Base-by-base conservation (phyloP, 345 rosid species). In the Citrus medica region DNA sequence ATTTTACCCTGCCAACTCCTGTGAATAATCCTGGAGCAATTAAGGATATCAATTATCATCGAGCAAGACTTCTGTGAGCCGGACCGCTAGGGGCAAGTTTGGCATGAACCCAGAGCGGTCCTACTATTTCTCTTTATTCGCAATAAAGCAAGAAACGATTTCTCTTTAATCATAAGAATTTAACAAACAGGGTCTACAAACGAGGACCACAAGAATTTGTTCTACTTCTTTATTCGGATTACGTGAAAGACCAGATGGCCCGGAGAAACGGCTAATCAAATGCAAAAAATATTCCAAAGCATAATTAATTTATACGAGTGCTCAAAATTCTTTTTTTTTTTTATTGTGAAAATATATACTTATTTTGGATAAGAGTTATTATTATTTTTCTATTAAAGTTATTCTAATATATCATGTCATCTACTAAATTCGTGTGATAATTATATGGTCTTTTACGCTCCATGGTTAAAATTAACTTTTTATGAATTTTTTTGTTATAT, bases 181-280 rank as follows among this genome's bases (percentile, higher is more conserved):
- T 37, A 48, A 72, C 77, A 38, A 67, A 77, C 58, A 53, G 9
- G 17, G 17, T n/a, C 63, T 67, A 27, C 9, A 7, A 30, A 53
- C 33, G 35, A 33, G 73, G 79, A n/a, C 73, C 55, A 66, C 65
- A 4, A 27, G 1, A 37, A 38, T 17, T 61, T 9, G 12, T 32
- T 1, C 4, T 19, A 7, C 4, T 61, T 77, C 19, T 66, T n/a
- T 14, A 58, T 51, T 61, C 12, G 55, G 67, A 27, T 69, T 46
- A 5, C 38, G 75, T 81, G 62, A 58, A 28, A 62, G 27, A 74
- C 67, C 74, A 5, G 30, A 63, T 56, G 83, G 79, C 75, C 73
- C 66, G 71, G 0, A 70, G 12, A 42, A 13, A 75, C 83, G 73
- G 78, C 80, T 83, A 74, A 81, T 71, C 70, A 66, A 72, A 58